Base-by-base conservation (phyloP, 306 rosid species). In the Lagenaria siceraria region DNA sequence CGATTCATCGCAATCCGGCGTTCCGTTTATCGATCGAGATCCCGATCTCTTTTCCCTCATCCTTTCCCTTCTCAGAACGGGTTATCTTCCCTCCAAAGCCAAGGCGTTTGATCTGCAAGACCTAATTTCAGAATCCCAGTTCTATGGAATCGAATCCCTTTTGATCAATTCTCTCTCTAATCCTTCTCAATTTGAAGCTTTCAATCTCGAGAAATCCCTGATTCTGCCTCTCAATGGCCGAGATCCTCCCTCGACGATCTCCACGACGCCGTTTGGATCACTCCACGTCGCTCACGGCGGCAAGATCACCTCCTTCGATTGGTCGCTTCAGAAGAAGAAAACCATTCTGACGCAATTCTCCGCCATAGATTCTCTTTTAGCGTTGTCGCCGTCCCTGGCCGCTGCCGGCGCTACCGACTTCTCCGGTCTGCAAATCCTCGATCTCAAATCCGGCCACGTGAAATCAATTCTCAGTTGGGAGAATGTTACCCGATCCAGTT, bases 361-460 rank as follows among this genome's bases (percentile, higher is more conserved):
- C 12, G 99, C 93, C 42, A 92, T 96, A 25, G 99, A 96, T 78
- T 92, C 98, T 18, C 83, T 96, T n/a, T 60, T 90, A 15, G 90
- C 97, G 6, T 77, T 92, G 4, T 89, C 98, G 2, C 87, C 96
- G 4, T 74, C 83, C 0, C 5, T 90, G 0, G 98, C 83, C 17
- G 99, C 96, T 0, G 93, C 92, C 58, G 99, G 99, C 21, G 99
- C 99, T 25, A 92, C 93, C 22, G 97, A 96, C 76, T 96, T 87
- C 75, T 89, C 99, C 24, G 99, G 99, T 4, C 74, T 96, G 13
- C 96, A 90, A 79, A 92, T 96, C 59, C 80, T 96, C 15, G 97
- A 96, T 60, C 80, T 96, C 40, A 81, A 76, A 14, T 83, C 79
- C 1, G 96, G 95, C 19, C 36, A 65, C 2, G 90, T 92, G 0